Conservation (phyloP, 2,329 filamentous ascomycete genomes). For the Chalaropsis thielavioides region DNA sequence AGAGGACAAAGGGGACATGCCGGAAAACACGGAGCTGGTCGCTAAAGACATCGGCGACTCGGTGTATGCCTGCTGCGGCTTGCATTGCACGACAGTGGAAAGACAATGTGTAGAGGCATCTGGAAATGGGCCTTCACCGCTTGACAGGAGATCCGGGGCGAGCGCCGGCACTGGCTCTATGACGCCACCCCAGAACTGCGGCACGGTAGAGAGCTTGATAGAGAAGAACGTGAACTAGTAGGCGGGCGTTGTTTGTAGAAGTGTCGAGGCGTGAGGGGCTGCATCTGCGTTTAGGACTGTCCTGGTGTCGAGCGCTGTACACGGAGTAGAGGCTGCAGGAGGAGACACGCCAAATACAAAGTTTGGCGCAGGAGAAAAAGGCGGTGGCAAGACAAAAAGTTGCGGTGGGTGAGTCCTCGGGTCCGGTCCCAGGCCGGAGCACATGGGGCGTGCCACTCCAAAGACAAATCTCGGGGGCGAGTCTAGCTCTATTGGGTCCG, state of each 20-base stretch:
- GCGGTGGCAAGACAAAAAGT: background rate
- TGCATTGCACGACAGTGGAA: background rate
- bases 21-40: background rate
- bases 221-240: background rate
- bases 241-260: background rate
- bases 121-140: background rate
- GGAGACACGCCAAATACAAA: background rate
- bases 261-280: no score
- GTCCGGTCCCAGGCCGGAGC: background rate
- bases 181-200: background rate
- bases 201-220: background rate
- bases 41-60: background rate
- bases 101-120: background rate
- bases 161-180: background rate
- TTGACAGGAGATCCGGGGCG: background rate
- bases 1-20: no score
- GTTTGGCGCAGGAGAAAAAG: background rate
- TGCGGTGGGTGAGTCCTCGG: background rate
- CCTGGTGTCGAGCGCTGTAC: background rate
- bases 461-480: background rate
- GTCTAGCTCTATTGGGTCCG: background rate
- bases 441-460: background rate
- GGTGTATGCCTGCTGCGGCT: background rate
- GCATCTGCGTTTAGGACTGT: background rate
- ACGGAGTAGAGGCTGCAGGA: background rate